A percentile compares a stretch with the other conserved stretches of the same genome.
These are phyloP conservation scores for Citeromyces siamensis DNA, from an alignment of 1,139 yeast species.

Conservation along the genomic window DNA sequence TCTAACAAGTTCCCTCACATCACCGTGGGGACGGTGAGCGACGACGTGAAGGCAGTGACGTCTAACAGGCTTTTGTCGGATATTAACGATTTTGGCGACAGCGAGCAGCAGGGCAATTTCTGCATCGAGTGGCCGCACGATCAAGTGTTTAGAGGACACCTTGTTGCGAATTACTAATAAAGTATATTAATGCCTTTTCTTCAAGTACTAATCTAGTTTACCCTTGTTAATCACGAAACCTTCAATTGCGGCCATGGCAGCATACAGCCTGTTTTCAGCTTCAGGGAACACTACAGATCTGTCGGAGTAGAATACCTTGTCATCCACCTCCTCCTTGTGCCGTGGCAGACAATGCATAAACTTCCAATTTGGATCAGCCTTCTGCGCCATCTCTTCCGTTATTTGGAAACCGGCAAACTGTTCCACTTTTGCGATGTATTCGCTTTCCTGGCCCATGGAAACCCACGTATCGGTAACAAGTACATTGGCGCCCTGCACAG, in stretches of 20 bases:
- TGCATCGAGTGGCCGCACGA: background rate
- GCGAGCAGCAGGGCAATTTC: background rate
- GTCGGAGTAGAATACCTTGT: conserved; percentile 80
- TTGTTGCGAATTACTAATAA: background rate
- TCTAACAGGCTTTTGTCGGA: conserved; percentile 29
- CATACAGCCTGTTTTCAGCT: conserved; percentile 92
- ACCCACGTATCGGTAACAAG: conserved; percentile 97
- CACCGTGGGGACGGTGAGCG: conserved; percentile 54
- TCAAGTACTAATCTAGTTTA: conserved; percentile 21
- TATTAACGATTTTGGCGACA: conserved; percentile 1
- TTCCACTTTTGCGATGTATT: conserved; percentile 54
- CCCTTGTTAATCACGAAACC: conserved; percentile 83
- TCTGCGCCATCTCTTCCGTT: conserved; percentile 46
- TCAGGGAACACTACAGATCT: conserved; percentile 84
- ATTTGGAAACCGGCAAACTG: conserved; percentile 86
- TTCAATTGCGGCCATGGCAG: conserved; percentile 91
- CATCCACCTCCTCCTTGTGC: conserved; percentile 87
- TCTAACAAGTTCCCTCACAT: conserved; percentile 52
- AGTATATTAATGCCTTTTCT: background rate
- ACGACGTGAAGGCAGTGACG: conserved; percentile 35
- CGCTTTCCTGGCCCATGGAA: conserved; percentile 94
- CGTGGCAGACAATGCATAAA: conserved; percentile 98
- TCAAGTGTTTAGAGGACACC: background rate
- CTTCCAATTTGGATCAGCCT: conserved; percentile 61
- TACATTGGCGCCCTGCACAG: conserved; percentile 64